Evolutionary conservation across 352 stramenopile genomes (phyloP).

Genomic region (Phytophthora vignae): DNA sequence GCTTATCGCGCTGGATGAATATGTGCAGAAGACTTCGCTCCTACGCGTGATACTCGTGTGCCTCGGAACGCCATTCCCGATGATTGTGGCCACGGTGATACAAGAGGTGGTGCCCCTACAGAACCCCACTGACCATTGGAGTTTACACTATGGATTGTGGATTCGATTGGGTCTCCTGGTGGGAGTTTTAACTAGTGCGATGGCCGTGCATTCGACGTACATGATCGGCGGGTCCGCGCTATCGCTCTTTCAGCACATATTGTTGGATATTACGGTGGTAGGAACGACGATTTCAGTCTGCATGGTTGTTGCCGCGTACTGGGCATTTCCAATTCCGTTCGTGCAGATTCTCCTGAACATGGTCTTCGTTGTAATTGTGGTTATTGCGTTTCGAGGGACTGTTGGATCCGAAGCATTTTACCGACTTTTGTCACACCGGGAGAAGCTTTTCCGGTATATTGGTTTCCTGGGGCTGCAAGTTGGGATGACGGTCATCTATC

Average conservation of each 20-base stretch:
- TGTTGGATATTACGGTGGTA: neutral
- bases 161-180: constrained; percentile 10
- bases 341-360: constrained; percentile 9
- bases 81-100: neutral
- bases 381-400: constrained; percentile 8
- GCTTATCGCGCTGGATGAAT: constrained; percentile 33
- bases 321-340: constrained; percentile 24
- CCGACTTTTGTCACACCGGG: neutral
- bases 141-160: constrained; percentile 16
- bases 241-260: neutral
- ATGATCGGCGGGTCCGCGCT: constrained; percentile 3
- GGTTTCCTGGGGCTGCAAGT: constrained; percentile 11
- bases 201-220: constrained; percentile 1
- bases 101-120: constrained; percentile 20
- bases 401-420: neutral
- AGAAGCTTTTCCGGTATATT: constrained; percentile 3
- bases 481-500: constrained; percentile 10
- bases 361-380: constrained; percentile 1
- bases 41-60: constrained; percentile 3
- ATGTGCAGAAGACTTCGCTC: constrained; percentile 12
- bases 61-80: constrained; percentile 10
- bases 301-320: constrained; percentile 3
- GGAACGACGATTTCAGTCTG: neutral
- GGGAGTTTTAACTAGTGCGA: constrained; percentile 1
- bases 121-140: constrained; percentile 1